phyloP scores from a whole-genome alignment of 148 eudicot species.

The Cornus kousa region DNA sequence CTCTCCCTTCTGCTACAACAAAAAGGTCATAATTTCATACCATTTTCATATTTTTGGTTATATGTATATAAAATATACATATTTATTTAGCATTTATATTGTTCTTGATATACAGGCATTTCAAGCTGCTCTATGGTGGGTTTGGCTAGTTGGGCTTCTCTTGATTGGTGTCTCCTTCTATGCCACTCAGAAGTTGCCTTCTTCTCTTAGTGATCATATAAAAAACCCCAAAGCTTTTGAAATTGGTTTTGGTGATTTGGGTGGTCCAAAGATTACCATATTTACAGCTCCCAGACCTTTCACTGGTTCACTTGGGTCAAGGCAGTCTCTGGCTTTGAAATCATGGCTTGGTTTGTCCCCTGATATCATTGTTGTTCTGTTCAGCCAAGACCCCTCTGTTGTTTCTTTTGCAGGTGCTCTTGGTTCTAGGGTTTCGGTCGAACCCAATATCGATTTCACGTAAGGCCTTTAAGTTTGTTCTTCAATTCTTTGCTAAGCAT shows the following conservation, averaged over 20 bases:
- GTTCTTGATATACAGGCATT: slow-evolving; percentile 38
- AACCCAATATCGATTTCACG: slow-evolving; percentile 80
- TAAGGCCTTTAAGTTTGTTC: slow-evolving; percentile 28
- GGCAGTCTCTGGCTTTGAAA: slow-evolving; percentile 67
- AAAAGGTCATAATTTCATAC: slow-evolving; percentile 21
- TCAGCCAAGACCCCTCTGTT: slow-evolving; percentile 64
- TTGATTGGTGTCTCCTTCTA: slow-evolving; percentile 68
- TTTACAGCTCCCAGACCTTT: slow-evolving; percentile 60
- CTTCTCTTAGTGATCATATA: slow-evolving; percentile 38
- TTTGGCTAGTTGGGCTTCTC: slow-evolving; percentile 75
- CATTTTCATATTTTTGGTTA: background rate
- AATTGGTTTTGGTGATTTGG: slow-evolving; percentile 11
- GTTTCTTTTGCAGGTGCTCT: slow-evolving; percentile 52
- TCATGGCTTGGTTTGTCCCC: slow-evolving; percentile 88
- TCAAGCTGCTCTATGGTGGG: slow-evolving; percentile 53
- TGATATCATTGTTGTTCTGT: slow-evolving; percentile 64
- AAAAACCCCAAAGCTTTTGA: slow-evolving; percentile 21
- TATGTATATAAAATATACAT: background rate
- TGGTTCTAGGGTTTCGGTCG: slow-evolving; percentile 67
- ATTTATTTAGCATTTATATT: background rate
- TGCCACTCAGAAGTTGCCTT: slow-evolving; percentile 48
- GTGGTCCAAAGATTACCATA: slow-evolving; percentile 51
- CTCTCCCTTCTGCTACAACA: slow-evolving; percentile 23
- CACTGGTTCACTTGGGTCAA: slow-evolving; percentile 45
- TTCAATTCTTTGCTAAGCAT: background rate